phyloP scores from a whole-genome alignment of 73 alveolate genomes.

The Vitrella brassicaformis region DNA sequence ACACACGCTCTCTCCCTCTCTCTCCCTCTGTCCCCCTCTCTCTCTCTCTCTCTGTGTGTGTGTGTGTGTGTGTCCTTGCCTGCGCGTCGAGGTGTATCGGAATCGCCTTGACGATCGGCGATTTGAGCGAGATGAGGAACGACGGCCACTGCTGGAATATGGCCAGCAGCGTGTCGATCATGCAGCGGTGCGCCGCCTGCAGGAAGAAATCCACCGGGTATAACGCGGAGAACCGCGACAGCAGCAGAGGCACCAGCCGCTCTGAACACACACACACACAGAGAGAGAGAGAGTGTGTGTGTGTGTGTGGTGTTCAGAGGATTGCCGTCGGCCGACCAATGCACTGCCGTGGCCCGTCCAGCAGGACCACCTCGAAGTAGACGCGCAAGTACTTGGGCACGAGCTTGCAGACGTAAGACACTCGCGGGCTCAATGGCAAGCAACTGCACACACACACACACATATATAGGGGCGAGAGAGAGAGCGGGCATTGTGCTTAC shows the following conservation, averaged over 20 bases:
- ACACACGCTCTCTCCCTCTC: no score
- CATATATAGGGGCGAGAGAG: no score
- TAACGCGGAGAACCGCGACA: constrained; percentile 27
- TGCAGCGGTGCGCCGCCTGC: constrained; percentile 10
- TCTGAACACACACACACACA: neutral
- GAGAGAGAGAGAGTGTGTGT: no score
- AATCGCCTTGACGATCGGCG: no score
- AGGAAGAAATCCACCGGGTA: constrained; percentile 40
- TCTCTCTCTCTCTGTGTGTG: no score
- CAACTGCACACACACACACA: no score
- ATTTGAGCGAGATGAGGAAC: constrained; percentile 25
- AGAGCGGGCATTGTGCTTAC: no score
- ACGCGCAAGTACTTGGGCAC: constrained; percentile 29
- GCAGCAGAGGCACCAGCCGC: constrained; percentile 18
- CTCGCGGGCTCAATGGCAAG: neutral
- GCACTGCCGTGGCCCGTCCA: constrained; percentile 23
- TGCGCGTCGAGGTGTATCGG: no score
- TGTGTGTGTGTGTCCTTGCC: no score
- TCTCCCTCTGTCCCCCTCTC: no score
- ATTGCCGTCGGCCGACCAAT: constrained; percentile 19
- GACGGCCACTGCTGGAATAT: constrained; percentile 37
- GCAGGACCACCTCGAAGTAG: constrained; percentile 27
- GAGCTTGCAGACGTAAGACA: constrained; percentile 29
- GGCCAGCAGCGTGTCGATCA: constrained; percentile 25
- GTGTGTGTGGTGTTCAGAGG: no score